Base-by-base conservation (phyloP, 2,329 filamentous ascomycete genomes). In the Triangularia setosa region DNA sequence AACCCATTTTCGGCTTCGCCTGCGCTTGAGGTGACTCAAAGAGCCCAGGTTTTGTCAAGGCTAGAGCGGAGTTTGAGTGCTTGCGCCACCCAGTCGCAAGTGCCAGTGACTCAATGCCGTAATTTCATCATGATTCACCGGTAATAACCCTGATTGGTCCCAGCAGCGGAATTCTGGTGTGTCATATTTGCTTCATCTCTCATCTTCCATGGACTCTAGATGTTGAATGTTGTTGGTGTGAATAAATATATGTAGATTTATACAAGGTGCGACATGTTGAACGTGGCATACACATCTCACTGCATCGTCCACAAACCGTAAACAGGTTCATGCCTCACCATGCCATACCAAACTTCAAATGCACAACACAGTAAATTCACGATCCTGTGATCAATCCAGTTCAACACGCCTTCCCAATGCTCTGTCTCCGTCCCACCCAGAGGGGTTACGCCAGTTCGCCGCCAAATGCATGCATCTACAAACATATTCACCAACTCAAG, bases 101-200 rank as follows among this genome's bases (percentile, higher is more conserved):
- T 4, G n/a, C 40, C 40, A 18, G 58, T 48, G 61, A 18, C 27
- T 33, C 33, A 44, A 55, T 55, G 54, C 44, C 35, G 18, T 3
- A 35, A 64, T 55, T n/a, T 69, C 68, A 69, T 44, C 30, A 68
- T 69, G 68, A 69, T 61, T 69, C 68, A 69, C 67, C 67, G 28
- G 59, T 28, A 23, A 61, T 25, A 11, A 12, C 6, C 30, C n/a
- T 59, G 40, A 66, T 68, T 66, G 56, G 62, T 24, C 55, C 53
- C 30, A 18, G 11, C 5, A 23, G 14, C n/a, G 9, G 5, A 25
- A 11, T 23, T 21, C 35, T 23, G 2, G 12, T 24, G 2, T 24
- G 24, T 55, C 12, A n/a, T 14, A 35, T 35, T 35, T 35, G 30
- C 30, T 11, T 35, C 30, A 14, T 35, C 30, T 14, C 30, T 35